Base-by-base conservation (phyloP, 2,329 filamentous ascomycete species). In the Cladosporium sp. region DNA sequence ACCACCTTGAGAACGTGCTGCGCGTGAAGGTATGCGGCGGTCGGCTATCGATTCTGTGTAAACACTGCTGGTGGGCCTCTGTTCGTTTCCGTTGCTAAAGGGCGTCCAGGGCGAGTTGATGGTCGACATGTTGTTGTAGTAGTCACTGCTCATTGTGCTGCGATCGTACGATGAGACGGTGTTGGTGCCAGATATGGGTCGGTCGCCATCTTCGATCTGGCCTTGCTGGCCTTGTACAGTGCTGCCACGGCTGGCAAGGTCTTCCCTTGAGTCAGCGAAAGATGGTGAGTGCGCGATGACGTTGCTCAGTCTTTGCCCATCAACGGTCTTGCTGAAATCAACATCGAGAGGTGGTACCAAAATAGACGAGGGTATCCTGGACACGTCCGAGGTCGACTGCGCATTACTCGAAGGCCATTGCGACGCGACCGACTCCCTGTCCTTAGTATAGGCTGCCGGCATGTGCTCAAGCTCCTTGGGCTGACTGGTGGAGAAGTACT, bases 231-330 rank as follows among this genome's bases (percentile, higher is more conserved):
- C 75, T 67, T 71, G 62, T 8, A 67, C 67, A 18, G 66, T 70
- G 50, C 68, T 72, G 49, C 74, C 75, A n/a, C 70, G 67, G 31
- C 67, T 68, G 1, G 72, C 71, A 21, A 82, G 69, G 56, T 80
- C 78, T 64, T 80, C 79, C 33, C 71, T 78, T 57, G 86, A 87
- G 67, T 88, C 83, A 11, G 87, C 84, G 56, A 93, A 84, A 1
- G 89, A 88, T 1, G 91, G 90, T 72, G 89, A 92, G 59, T 86
- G 88, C 5, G 88, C 87, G 58, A 85, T 84, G 33, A 93, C 91
- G 23, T 85, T 83, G 72, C 85, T 89, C 71, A 93, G 80, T 31
- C 85, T 85, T 58, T 86, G 84, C 16, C 85, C 85, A 46, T 89
- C 87, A 49, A 81, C 78, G 29, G 79, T 80, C 64, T 77, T 78